phyloP scores from a whole-genome alignment of 306 rosid species.

The Acacia confusa region DNA sequence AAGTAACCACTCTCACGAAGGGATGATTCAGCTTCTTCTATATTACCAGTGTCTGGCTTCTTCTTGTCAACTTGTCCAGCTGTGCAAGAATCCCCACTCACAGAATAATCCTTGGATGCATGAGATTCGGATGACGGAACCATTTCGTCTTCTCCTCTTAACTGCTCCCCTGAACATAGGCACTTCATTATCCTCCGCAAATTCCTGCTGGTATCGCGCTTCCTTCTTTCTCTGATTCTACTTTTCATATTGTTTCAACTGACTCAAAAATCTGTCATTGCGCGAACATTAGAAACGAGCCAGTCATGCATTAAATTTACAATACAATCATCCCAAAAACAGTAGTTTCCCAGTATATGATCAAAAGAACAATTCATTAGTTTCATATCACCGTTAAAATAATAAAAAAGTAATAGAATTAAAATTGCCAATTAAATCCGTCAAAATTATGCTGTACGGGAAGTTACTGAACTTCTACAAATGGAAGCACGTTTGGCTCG shows the following conservation, averaged over 20 bases:
- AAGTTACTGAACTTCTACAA: neutral
- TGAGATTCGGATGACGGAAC: slow-evolving; percentile 49
- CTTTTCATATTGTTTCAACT: slow-evolving; percentile 57
- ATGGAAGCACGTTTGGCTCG: neutral
- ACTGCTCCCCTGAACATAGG: slow-evolving; percentile 60
- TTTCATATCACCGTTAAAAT: neutral
- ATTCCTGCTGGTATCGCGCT: slow-evolving; percentile 31
- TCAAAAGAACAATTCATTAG: neutral
- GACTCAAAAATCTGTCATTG: slow-evolving; percentile 48
- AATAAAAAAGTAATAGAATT: neutral
- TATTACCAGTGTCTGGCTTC: slow-evolving; percentile 56
- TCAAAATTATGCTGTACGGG: neutral
- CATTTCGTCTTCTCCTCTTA: slow-evolving; percentile 47
- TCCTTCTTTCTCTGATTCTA: slow-evolving; percentile 42
- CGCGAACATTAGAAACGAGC: slow-evolving; percentile 30
- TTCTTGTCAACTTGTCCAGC: slow-evolving; percentile 39
- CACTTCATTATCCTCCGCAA: slow-evolving; percentile 69
- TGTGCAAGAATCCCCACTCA: slow-evolving; percentile 39
- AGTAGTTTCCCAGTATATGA: neutral
- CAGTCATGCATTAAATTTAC: slow-evolving; percentile 23
- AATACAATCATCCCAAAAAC: slow-evolving; percentile 12
- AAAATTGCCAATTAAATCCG: neutral
- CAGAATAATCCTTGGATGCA: slow-evolving; percentile 51
- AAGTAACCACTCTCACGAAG: slow-evolving; percentile 78
- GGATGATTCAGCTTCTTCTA: slow-evolving; percentile 82